Conservation (phyloP, 768 basidiomycete species). For the Suillus brevipes region DNA sequence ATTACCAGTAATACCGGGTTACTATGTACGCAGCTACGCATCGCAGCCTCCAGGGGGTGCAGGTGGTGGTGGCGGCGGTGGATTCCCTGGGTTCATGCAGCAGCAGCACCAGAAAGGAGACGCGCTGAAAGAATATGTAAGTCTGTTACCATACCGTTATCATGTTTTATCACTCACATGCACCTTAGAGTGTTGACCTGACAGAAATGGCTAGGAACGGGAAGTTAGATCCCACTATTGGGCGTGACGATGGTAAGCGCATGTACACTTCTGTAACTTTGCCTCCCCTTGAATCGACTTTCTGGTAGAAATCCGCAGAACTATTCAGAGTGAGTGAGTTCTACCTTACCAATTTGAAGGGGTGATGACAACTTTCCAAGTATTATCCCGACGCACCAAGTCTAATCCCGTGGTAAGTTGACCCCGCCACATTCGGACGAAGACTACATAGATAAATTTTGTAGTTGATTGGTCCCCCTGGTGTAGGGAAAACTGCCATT, state of each 20-base stretch:
- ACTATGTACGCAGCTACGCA: constrained; percentile 42
- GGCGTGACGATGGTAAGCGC: constrained; percentile 71
- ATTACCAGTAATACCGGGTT: neutral
- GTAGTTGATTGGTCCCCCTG: constrained; percentile 81
- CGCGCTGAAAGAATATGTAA: constrained; percentile 77
- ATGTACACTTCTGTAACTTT: neutral
- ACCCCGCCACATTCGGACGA: neutral
- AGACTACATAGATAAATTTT: neutral
- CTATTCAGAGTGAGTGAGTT: constrained; percentile 87
- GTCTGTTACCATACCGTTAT: constrained; percentile 37
- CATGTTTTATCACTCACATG: neutral
- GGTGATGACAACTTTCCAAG: constrained; percentile 34
- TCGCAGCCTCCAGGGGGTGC: constrained; percentile 45
- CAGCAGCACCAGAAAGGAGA: constrained; percentile 80
- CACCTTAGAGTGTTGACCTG: constrained; percentile 69
- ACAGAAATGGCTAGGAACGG: constrained; percentile 83
- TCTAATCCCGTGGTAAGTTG: constrained; percentile 80
- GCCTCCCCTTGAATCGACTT: neutral
- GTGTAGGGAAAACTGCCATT: constrained; percentile 93
- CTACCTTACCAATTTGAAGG: neutral
- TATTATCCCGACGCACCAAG: constrained; percentile 86
- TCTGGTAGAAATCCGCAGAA: constrained; percentile 76
- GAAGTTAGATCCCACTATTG: constrained; percentile 89
- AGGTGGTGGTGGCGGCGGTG: constrained; percentile 41
- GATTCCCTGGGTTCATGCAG: constrained; percentile 61